Conservation (phyloP, 768 basidiomycete species). For the Lactifluus echinatus region DNA sequence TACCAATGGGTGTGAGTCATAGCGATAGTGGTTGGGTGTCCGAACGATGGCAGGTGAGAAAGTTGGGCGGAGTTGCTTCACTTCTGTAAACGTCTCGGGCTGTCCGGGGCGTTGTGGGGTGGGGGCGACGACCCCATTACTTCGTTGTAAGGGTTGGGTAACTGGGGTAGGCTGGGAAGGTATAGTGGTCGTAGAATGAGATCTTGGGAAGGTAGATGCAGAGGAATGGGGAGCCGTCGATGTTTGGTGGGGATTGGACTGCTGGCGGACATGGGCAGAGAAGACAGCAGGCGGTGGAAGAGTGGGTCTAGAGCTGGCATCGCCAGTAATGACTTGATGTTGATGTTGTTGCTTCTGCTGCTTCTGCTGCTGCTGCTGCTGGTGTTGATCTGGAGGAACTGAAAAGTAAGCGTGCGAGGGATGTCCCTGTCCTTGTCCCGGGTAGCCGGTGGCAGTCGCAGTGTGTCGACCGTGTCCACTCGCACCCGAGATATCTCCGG, state of each 20-base stretch:
- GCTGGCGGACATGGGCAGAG: conserved; percentile 19
- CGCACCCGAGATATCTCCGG: not conserved
- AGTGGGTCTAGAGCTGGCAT: conserved; percentile 2
- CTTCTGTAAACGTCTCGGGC: conserved; percentile 42
- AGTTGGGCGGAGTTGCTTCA: conserved; percentile 50
- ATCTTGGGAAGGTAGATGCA: not conserved
- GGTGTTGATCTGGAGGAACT: conserved; percentile 10
- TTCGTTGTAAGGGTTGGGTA: conserved; percentile 3
- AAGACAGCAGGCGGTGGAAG: conserved; percentile 13
- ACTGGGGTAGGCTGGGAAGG: not conserved
- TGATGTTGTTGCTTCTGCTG: not conserved
- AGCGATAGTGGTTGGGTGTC: conserved; percentile 52
- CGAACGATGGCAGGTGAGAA: conserved; percentile 64
- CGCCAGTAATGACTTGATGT: not conserved
- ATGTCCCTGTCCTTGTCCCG: conserved; percentile 15
- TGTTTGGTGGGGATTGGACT: conserved; percentile 14
- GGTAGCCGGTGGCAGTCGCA: not conserved
- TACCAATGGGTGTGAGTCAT: conserved; percentile 13
- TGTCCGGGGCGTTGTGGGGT: conserved; percentile 18
- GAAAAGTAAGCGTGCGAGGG: conserved; percentile 13
- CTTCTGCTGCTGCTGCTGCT: not conserved
- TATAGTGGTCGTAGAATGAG: not conserved
- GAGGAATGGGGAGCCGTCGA: not conserved
- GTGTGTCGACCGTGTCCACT: not conserved
- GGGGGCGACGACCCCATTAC: conserved; percentile 19